These are phyloP conservation scores for Terfezia claveryi DNA, from an alignment of 495 filamentous ascomycete genomes.

Conservation along the genomic window DNA sequence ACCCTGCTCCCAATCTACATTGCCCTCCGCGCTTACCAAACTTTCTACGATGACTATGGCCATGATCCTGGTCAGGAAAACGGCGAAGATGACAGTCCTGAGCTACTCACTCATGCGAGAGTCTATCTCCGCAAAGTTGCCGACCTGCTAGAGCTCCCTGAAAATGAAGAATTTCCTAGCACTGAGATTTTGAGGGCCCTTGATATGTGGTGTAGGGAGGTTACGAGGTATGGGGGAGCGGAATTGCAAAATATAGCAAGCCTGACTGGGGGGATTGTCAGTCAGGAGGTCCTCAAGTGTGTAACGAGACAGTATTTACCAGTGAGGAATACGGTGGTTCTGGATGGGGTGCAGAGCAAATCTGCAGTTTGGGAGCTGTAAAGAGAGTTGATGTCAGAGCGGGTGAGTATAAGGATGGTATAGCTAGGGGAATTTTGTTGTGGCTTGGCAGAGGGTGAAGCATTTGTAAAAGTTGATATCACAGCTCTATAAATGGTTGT, in stretches of 20 bases:
- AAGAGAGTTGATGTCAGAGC: background rate
- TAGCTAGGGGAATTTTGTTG: no score
- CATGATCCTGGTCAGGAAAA: slow-evolving; percentile 4
- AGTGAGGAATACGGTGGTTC: slow-evolving; percentile 79
- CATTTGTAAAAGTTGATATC: no score
- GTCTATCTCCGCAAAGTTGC: slow-evolving; percentile 8
- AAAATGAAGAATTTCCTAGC: background rate
- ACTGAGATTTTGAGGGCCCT: slow-evolving; percentile 8
- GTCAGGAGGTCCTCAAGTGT: slow-evolving; percentile 81
- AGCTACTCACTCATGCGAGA: slow-evolving; percentile 5
- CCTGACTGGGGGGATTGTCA: slow-evolving; percentile 71
- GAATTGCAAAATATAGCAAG: slow-evolving; percentile 93
- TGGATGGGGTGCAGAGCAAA: slow-evolving; percentile 69
- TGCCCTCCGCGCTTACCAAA: slow-evolving; percentile 34
- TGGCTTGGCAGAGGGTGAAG: no score
- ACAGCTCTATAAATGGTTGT: no score
- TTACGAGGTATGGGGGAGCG: slow-evolving; percentile 54
- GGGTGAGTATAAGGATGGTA: no score
- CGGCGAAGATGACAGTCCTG: slow-evolving; percentile 2
- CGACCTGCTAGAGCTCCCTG: slow-evolving; percentile 3
- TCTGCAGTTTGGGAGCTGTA: slow-evolving; percentile 39
- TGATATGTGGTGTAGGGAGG: slow-evolving; percentile 35
- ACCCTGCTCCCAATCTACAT: slow-evolving; percentile 38
- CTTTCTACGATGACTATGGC: slow-evolving; percentile 2
- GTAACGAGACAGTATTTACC: slow-evolving; percentile 93